A percentile compares a stretch with the other conserved stretches of the same genome.
These are phyloP conservation scores for Fusarium abutilonis DNA, from an alignment of 2,329 filamentous ascomycete genomes.

Conservation along the genomic window DNA sequence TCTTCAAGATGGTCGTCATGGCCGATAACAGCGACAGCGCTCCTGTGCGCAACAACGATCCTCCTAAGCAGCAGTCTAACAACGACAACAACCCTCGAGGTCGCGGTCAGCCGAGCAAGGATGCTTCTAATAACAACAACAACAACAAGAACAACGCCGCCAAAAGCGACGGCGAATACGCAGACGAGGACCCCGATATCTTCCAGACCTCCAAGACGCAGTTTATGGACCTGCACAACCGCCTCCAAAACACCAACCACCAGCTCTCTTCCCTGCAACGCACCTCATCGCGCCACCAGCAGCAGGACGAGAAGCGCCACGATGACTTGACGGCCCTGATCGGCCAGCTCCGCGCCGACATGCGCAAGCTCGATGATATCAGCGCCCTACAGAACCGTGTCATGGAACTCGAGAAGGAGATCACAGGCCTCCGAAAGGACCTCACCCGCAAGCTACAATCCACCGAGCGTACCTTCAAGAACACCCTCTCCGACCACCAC, in stretches of 20 bases:
- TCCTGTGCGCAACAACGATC: slow-evolving; percentile 46
- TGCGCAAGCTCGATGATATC: slow-evolving; percentile 59
- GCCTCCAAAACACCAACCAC: slow-evolving; percentile 78
- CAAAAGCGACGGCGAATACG: slow-evolving; percentile 53
- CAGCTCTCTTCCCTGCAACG: slow-evolving; percentile 71
- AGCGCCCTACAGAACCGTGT: slow-evolving; percentile 57
- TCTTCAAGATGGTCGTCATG: slow-evolving; percentile 85
- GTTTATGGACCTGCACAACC: slow-evolving; percentile 86
- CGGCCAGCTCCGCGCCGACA: slow-evolving; percentile 57
- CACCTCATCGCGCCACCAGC: slow-evolving; percentile 61
- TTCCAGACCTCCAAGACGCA: slow-evolving; percentile 67
- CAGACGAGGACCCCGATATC: slow-evolving; percentile 59
- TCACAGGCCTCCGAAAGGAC: slow-evolving; percentile 64
- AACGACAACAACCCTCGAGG: slow-evolving; percentile 28
- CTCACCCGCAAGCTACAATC: slow-evolving; percentile 60
- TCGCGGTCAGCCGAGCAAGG: slow-evolving; percentile 13
- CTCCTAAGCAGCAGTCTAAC: slow-evolving; percentile 45
- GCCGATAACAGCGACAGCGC: slow-evolving; percentile 57
- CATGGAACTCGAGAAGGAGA: slow-evolving; percentile 65
- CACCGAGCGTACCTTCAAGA: slow-evolving; percentile 64
- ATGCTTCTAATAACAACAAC: slow-evolving; percentile 44
- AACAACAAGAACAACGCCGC: slow-evolving; percentile 39
- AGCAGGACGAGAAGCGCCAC: slow-evolving; percentile 65
- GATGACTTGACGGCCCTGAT: slow-evolving; percentile 62
- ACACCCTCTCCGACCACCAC: slow-evolving; percentile 61